Base-by-base conservation (phyloP, 179 eudicot species). In the Amaranthus tricolor region DNA sequence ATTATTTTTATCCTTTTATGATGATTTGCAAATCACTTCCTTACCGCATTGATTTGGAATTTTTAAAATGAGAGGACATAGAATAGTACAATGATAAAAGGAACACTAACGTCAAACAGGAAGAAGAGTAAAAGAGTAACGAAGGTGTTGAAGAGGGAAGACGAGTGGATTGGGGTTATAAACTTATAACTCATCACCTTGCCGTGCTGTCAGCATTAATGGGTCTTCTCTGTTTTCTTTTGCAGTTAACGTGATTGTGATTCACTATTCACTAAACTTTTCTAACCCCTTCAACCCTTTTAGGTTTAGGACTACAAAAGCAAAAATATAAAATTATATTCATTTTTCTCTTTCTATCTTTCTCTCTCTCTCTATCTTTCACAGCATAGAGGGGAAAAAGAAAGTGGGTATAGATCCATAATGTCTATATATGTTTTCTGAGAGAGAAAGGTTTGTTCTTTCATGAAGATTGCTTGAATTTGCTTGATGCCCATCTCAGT, bases 151-250 rank as follows among this genome's bases (percentile, higher is more conserved):
- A 52, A 52, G 55, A 52, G 55, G 55, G 40, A 31, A 31, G 40
- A 31, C 40, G 3, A 31, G 40, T 31, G 40, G 40, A 31, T 31
- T 31, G 40, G 40, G 40, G 3, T 24, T 24, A n/a, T 24, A 1
- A 24, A 0, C 1, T 31, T 4, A 31, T 31, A 3, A 2, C 40
- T 2, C 3, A 31, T 1, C 40, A 2, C 40, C 40, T 31, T 31
- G 40, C 78, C 58, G 51, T 54, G 71, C 82, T 70, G 75, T 74
- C 75, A 62, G 24, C 72, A 56, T 75, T 75, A 63, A 69, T 60
- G 55, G 74, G 55, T 55, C 70, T 14, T 15, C 65, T 62, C 64
- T 40, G 16, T 74, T 16, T 8, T n/a, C n/a, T 54, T 24, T 20
- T 12, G 43, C 74, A 62, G 49, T 69, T 17, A 72, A 66, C 77